These are phyloP conservation scores for Exophiala spinifera DNA, from an alignment of 2,329 filamentous ascomycete species.

Conservation along the genomic window DNA sequence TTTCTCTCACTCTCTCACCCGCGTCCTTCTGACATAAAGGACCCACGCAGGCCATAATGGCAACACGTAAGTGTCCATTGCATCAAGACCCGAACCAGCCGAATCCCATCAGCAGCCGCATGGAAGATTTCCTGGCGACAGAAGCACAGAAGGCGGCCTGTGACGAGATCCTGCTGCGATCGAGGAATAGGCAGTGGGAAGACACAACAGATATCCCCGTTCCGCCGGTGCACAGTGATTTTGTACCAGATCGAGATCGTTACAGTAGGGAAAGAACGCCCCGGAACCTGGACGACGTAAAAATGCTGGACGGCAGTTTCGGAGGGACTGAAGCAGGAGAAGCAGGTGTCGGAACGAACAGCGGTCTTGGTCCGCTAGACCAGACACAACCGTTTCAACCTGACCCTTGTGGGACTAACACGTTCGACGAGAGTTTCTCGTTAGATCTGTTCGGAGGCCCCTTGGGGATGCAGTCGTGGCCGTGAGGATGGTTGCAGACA, in stretches of 20 bases:
- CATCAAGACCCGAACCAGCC: slow-evolving; percentile 18
- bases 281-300: slow-evolving; percentile 7
- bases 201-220: slow-evolving; percentile 10
- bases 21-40: no score
- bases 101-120: slow-evolving; percentile 20
- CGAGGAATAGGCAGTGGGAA: slow-evolving; percentile 15
- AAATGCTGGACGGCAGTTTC: slow-evolving; percentile 6
- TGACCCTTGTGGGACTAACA: no score
- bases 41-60: slow-evolving; percentile 14
- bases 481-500: not conserved
- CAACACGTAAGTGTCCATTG: slow-evolving; percentile 20
- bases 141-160: slow-evolving; percentile 15
- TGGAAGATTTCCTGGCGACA: slow-evolving; percentile 26
- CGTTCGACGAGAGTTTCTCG: not conserved
- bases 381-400: not conserved
- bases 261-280: slow-evolving; percentile 14
- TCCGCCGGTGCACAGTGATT: not conserved
- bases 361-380: no score
- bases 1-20: not conserved
- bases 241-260: not conserved
- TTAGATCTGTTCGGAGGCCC: not conserved
- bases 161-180: slow-evolving; percentile 15
- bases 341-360: no score
- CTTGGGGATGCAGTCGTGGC: not conserved
- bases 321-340: no score